phyloP scores from a whole-genome alignment of 257 asterid genomes.

The Fraxinus quadrangulata region DNA sequence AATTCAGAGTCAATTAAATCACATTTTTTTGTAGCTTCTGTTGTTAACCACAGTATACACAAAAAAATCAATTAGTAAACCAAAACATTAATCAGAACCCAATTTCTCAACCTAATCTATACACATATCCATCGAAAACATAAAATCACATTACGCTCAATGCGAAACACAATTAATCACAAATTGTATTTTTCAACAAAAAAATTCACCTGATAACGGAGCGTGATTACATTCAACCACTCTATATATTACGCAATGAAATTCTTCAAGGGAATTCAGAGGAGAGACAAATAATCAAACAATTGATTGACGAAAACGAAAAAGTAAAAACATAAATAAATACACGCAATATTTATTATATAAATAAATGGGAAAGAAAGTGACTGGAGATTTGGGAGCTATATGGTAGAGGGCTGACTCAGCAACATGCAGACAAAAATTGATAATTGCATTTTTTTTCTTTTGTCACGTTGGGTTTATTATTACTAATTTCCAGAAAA shows the following conservation, averaged over 20 bases:
- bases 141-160: neutral
- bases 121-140: neutral
- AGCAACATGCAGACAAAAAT: conserved; percentile 20
- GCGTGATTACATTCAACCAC: neutral
- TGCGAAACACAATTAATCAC: neutral
- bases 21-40: neutral
- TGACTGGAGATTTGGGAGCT: conserved; percentile 24
- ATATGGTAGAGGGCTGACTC: conserved; percentile 27
- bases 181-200: too few relatives aligned
- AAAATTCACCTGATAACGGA: too few relatives aligned
- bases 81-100: conserved; percentile 13
- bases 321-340: neutral
- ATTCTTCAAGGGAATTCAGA: conserved; percentile 11
- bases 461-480: neutral
- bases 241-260: neutral
- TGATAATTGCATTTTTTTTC: neutral
- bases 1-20: too few relatives aligned
- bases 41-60: too few relatives aligned
- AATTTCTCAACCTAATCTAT: neutral
- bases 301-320: neutral
- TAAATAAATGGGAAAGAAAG: neutral
- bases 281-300: neutral
- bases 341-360: neutral
- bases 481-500: neutral
- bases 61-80: neutral